Evolutionary conservation across 257 asterid species (phyloP).

Genomic region (Salvia rosmarinus): DNA sequence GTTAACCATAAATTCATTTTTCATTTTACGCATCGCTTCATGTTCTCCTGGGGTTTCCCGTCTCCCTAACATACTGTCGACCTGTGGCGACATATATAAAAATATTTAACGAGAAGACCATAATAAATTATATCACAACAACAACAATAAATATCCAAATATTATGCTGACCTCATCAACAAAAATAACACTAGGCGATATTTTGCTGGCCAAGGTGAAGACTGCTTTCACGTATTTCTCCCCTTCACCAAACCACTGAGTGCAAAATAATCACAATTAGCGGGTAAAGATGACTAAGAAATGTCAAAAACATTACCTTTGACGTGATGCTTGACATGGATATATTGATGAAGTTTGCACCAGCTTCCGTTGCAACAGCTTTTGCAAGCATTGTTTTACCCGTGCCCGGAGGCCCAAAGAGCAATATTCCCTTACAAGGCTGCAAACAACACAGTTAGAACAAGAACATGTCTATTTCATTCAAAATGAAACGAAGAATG

Average conservation of each 20-base stretch:
- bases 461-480: background rate
- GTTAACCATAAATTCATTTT: constrained; percentile 59
- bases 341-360: constrained; percentile 58
- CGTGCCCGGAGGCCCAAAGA: constrained; percentile 63
- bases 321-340: constrained; percentile 60
- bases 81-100: constrained; percentile 35
- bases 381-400: constrained; percentile 65
- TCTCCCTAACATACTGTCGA: constrained; percentile 59
- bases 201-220: constrained; percentile 59
- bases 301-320: constrained; percentile 40
- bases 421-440: constrained; percentile 65
- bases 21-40: constrained; percentile 61
- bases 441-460: constrained; percentile 37
- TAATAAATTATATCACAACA: background rate
- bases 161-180: constrained; percentile 54
- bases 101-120: background rate
- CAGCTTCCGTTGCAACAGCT: constrained; percentile 62
- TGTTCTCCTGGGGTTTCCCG: constrained; percentile 54
- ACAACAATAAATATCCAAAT: background rate
- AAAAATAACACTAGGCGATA: constrained; percentile 56
- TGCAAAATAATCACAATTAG: constrained; percentile 19
- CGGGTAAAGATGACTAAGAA: background rate
- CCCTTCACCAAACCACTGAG: constrained; percentile 62
- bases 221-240: constrained; percentile 63
- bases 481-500: background rate